A percentile compares a stretch with the other conserved stretches of the same genome.
Conservation (phyloP, 257 asterid species). For the Rubia yunnanensis region DNA sequence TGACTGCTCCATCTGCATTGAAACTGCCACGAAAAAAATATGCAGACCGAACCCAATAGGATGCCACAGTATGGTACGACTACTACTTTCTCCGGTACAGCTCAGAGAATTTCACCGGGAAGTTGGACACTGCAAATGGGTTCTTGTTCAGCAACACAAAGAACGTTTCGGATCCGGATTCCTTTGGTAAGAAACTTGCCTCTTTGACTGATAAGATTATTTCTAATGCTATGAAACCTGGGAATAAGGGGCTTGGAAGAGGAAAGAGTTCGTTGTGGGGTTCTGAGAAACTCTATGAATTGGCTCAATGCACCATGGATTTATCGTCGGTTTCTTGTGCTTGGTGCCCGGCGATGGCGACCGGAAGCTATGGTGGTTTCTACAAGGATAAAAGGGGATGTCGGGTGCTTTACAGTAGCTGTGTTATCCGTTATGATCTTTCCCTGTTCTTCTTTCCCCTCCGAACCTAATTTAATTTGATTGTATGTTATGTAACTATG, state of each 20-base stretch:
- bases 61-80: slow-evolving; percentile 61
- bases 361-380: slow-evolving; percentile 25
- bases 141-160: slow-evolving; percentile 25
- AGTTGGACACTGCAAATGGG: slow-evolving; percentile 37
- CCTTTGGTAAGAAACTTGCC: slow-evolving; percentile 34
- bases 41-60: slow-evolving; percentile 38
- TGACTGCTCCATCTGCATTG: slow-evolving; percentile 58
- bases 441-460: slow-evolving; percentile 71
- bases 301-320: slow-evolving; percentile 80
- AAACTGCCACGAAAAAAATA: slow-evolving; percentile 33
- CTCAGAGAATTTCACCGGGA: slow-evolving; percentile 29
- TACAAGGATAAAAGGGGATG: slow-evolving; percentile 58
- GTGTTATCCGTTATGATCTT: slow-evolving; percentile 63
- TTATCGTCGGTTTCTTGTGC: slow-evolving; percentile 39
- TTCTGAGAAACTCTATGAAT: slow-evolving; percentile 35
- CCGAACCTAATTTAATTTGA: slow-evolving; percentile 8
- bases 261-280: slow-evolving; percentile 34
- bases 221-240: slow-evolving; percentile 37
- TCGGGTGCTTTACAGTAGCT: slow-evolving; percentile 46
- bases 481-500: too few relatives aligned
- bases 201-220: slow-evolving; percentile 24
- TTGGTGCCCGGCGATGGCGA: slow-evolving; percentile 53
- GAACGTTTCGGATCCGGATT: slow-evolving; percentile 43
- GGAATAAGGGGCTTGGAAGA: slow-evolving; percentile 46
- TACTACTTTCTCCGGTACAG: slow-evolving; percentile 51